phyloP scores from a whole-genome alignment of 257 asterid genomes.

The Solanum chmielewskii region DNA sequence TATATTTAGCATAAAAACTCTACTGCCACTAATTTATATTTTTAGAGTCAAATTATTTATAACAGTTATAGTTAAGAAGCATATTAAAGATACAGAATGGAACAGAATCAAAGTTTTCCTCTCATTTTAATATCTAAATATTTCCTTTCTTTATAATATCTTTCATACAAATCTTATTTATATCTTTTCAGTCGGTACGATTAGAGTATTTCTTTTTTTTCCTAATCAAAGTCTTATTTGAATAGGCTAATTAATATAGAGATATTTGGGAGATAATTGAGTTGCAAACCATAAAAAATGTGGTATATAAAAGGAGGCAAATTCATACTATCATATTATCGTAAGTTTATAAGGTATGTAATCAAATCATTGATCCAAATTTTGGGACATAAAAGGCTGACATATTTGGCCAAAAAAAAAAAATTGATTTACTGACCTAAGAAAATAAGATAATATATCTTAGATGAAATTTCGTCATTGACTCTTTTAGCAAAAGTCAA shows the following conservation, averaged over 20 bases:
- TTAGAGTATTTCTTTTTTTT: not conserved
- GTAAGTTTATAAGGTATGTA: not conserved
- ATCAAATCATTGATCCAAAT: not conserved
- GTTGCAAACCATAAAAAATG: not conserved
- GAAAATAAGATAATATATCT: not conserved
- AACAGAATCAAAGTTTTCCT: not conserved
- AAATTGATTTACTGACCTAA: not conserved
- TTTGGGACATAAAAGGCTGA: not conserved
- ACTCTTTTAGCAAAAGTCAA: not conserved
- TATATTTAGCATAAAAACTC: not conserved
- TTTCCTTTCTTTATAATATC: not conserved
- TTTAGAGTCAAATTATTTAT: not conserved
- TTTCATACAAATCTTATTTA: not conserved
- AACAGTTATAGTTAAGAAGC: not conserved
- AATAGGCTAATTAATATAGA: not conserved
- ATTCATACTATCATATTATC: not conserved
- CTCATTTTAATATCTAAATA: not conserved
- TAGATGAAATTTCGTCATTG: not conserved
- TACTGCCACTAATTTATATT: not conserved
- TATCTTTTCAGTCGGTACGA: not conserved
- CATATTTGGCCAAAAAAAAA: not conserved
- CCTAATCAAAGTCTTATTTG: not conserved
- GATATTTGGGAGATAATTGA: not conserved
- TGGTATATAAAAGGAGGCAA: not conserved
- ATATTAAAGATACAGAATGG: not conserved